Evolutionary conservation across 2,329 filamentous ascomycete genomes (phyloP).

Genomic region (Talaromyces sp.): DNA sequence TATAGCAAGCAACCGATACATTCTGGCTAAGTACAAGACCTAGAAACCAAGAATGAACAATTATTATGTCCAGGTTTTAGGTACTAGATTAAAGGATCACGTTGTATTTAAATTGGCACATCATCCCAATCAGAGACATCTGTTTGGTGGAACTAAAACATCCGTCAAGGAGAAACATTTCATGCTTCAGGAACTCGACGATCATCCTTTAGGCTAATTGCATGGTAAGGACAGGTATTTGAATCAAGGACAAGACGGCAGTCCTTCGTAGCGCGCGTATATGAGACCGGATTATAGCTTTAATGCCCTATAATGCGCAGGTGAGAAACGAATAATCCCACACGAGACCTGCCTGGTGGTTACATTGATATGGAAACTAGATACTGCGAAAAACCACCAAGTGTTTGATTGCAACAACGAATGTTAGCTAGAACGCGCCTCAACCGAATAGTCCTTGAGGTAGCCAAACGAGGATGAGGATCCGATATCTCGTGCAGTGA

Average conservation of each 20-base stretch:
- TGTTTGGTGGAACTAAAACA: slow-evolving; percentile 3
- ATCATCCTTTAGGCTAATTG: background rate
- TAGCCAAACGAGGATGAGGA: background rate
- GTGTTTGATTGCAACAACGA: background rate
- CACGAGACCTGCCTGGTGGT: background rate
- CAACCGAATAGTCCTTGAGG: background rate
- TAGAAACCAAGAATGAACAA: background rate
- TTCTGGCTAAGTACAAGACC: too few relatives aligned
- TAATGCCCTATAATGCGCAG: background rate
- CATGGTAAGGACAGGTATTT: background rate
- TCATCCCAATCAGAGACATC: background rate
- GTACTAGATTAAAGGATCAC: background rate
- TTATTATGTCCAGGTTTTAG: background rate
- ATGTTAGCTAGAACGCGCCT: background rate
- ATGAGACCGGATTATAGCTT: background rate
- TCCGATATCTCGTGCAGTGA: background rate
- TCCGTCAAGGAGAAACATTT: background rate
- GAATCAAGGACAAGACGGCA: background rate
- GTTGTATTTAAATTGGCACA: background rate
- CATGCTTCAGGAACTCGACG: background rate
- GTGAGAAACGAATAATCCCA: background rate
- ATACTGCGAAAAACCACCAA: background rate
- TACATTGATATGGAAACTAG: background rate
- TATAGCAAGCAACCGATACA: background rate
- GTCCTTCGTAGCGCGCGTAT: background rate